Evolutionary conservation across 768 basidiomycete species (phyloP), one percentile per base, ranked within the genome.

Genomic region (Hemileccinum impolitum): DNA sequence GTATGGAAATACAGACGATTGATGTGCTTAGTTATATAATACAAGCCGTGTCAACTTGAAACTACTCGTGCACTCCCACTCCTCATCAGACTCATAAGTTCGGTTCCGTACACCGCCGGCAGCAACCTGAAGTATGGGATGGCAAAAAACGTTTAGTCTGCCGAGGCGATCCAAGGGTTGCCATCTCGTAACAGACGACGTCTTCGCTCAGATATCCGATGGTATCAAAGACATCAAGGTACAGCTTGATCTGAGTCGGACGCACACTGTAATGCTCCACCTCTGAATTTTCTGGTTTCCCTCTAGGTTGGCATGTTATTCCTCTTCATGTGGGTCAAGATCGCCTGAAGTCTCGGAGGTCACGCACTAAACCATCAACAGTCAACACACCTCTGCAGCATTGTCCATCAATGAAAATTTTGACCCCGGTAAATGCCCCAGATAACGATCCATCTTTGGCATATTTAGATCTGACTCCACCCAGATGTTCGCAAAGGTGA

Each of bases 391-490:
- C 5, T 87, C 84, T 34, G 85, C 86, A 35, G 88, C 82, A 3
- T 65, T 90, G 57, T 87, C 87, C 1, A 70, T 96, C 47, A 96
- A 95, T 64, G 94, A 96, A 70, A 96, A 96, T 64, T 92, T 67
- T 59, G 93, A 95, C 65, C 69, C 74, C 68, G 88, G 91, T 85
- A 56, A 38, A 71, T 58, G 15, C 12, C 34, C 5, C 41, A 39
- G 19, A 45, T n/a, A 6, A 25, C 17, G 13, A 19, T n/a, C 39
- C n/a, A n/a, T n/a, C n/a, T n/a, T n/a, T n/a, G n/a, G n/a, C n/a
- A n/a, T n/a, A n/a, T n/a, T n/a, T n/a, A n/a, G 15, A 32, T 42
- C 54, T 60, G 35, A 60, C 42, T 39, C 51, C 39, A 45, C 13
- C 23, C 19, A 75, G 74, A 75, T 62, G 74, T 76, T 44, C 70